These are phyloP conservation scores for Galeopsis tetrahit DNA, from an alignment of 257 asterid species.

Conservation along the genomic window DNA sequence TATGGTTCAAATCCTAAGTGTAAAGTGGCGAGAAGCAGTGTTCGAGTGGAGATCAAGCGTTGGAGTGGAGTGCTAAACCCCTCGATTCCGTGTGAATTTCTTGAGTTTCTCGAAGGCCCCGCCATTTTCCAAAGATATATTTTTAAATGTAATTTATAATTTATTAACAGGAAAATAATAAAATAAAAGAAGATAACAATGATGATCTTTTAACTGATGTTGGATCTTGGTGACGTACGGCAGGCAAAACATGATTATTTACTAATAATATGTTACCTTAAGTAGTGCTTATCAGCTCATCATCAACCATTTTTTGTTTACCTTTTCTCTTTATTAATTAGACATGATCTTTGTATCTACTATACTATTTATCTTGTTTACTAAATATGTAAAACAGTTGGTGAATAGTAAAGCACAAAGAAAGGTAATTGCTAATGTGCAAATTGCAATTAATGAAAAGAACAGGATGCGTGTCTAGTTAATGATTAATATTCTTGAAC, in stretches of 20 bases:
- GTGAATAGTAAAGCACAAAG: background rate
- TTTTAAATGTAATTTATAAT: background rate
- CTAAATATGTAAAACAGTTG: background rate
- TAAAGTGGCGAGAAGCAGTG: too few species aligned
- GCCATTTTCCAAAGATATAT: slow-evolving; percentile 16
- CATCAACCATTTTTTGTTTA: background rate
- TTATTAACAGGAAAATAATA: background rate
- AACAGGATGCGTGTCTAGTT: too few species aligned
- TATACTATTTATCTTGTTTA: background rate
- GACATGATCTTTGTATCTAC: background rate
- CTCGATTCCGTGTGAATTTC: too few species aligned
- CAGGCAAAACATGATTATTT: slow-evolving; percentile 2
- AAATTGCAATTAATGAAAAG: too few species aligned
- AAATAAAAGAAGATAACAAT: slow-evolving; percentile 13
- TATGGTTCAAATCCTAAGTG: too few species aligned
- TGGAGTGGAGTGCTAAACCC: too few species aligned
- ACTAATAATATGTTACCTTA: slow-evolving; percentile 19
- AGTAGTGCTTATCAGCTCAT: slow-evolving; percentile 22
- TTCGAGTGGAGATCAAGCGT: too few species aligned
- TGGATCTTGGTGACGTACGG: slow-evolving; percentile 2
- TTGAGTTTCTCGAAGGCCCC: slow-evolving; percentile 11
- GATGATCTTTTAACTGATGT: slow-evolving; percentile 35
- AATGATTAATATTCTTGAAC: too few species aligned
- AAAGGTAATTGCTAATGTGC: too few species aligned
- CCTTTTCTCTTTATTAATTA: slow-evolving; percentile 3